phyloP scores from a whole-genome alignment of 495 filamentous ascomycete genomes.

The Rostrohypoxylon terebratum region DNA sequence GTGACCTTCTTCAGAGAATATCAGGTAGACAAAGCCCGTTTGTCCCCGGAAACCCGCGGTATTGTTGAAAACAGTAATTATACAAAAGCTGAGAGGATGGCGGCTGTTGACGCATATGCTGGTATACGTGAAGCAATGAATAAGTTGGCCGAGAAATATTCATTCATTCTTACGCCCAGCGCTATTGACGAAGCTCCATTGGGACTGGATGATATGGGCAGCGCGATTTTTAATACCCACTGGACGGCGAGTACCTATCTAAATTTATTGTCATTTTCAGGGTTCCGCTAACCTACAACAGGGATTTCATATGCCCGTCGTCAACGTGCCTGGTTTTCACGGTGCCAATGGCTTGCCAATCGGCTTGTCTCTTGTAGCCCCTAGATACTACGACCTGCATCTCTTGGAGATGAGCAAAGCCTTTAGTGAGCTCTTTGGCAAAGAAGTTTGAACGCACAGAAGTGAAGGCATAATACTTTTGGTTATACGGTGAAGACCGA shows the following conservation, averaged over 20 bases:
- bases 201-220: background rate
- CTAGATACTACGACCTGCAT: background rate
- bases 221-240: background rate
- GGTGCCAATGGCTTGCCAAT: background rate
- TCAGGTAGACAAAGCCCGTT: background rate
- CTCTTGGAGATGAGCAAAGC: background rate
- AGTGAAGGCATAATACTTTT: background rate
- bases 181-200: background rate
- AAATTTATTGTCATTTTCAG: background rate
- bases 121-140: background rate
- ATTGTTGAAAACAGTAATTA: conserved; percentile 2
- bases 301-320: background rate
- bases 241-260: background rate
- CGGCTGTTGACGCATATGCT: background rate
- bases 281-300: background rate
- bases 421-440: background rate
- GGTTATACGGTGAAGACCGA: background rate
- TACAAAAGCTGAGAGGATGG: background rate
- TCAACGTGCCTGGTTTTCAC: background rate
- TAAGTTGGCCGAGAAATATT: background rate
- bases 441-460: background rate
- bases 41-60: background rate
- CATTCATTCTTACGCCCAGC: background rate
- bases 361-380: background rate
- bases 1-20: background rate